Base-by-base conservation (phyloP, 2,329 filamentous ascomycete species). In the Chaetomiaceae sp. region DNA sequence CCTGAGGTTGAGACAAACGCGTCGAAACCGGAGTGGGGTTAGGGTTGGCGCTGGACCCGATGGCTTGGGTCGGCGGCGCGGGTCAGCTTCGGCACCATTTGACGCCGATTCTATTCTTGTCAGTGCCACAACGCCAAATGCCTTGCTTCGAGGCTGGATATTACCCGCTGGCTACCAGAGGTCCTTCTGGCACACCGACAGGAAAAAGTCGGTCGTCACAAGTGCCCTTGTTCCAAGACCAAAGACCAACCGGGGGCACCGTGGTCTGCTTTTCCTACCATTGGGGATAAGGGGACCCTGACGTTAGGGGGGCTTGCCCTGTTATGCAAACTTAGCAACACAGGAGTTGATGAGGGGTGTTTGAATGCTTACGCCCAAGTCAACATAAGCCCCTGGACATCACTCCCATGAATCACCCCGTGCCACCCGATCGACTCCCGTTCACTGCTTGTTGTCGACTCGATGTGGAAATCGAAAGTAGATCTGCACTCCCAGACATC, bases 371-470 rank as follows among this genome's bases (percentile, higher is more conserved):
- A 48, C 45, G 17, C 30, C 22, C 27, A 39, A 42, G 40, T 39
- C 40, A 47, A 48, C 45, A 48, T 42, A 48, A 48, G 40, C 45
- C 39, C 45, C 27, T 42, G 39, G 32, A 17, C 6, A 39, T 35
- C 39, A 15, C n/a, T 3, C 9, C 10, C 33, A 22, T 7, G 15
- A 41, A 27, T 41, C 33, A 9, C 12, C 32, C 38, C 38, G 37
- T n/a, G n/a, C n/a, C 17, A 11, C n/a, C 27, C 30, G 17, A 15
- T 33, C 20, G 9, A 14, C 11, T 14, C 18, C 14, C 22, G 14
- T 37, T 18, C 14, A 14, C 32, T 34, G 12, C n/a, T 26, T 26
- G 15, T n/a, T 2, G 3, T 33, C 32, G 19, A 38, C 32, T 12
- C 6, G 9, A 4, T 38, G 38, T 42, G 32, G 6, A 42, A 39